These are phyloP conservation scores for Sporothrix protearum DNA, from an alignment of 2,329 filamentous ascomycete species.

Conservation along the genomic window DNA sequence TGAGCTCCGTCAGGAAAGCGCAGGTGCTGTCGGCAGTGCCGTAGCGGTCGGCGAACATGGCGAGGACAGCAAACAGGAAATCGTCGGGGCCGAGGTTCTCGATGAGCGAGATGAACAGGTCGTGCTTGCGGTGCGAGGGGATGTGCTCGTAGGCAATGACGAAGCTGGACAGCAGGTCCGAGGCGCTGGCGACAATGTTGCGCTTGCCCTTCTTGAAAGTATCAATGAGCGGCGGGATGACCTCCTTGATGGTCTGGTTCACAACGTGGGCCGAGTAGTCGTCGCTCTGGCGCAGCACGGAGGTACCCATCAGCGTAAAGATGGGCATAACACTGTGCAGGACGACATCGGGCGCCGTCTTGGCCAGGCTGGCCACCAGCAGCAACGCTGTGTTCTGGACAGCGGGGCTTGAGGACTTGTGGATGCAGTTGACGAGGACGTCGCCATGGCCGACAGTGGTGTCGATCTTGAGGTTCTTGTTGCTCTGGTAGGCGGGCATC, in stretches of 20 bases:
- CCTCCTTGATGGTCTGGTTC: slow-evolving; percentile 88
- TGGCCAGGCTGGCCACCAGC: slow-evolving; percentile 80
- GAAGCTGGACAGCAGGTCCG: slow-evolving; percentile 91
- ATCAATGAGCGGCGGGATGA: slow-evolving; percentile 85
- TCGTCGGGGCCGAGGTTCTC: slow-evolving; percentile 81
- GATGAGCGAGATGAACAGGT: slow-evolving; percentile 79
- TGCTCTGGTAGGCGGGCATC: slow-evolving; percentile 68
- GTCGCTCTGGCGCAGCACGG: slow-evolving; percentile 85
- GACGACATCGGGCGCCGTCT: slow-evolving; percentile 83
- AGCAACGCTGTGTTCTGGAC: slow-evolving; percentile 90
- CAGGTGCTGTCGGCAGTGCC: slow-evolving; percentile 69
- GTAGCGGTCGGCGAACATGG: slow-evolving; percentile 89
- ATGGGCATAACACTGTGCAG: slow-evolving; percentile 98
- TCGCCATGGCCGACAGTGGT: slow-evolving; percentile 80
- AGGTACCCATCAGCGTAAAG: slow-evolving; percentile 96
- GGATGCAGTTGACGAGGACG: slow-evolving; percentile 87
- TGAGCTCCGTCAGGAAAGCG: slow-evolving; percentile 71
- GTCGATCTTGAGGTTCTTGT: slow-evolving; percentile 64
- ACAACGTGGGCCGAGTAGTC: slow-evolving; percentile 97
- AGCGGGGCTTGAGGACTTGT: slow-evolving; percentile 84
- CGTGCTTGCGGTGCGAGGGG: slow-evolving; percentile 76
- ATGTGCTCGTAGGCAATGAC: slow-evolving; percentile 96
- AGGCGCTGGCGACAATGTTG: slow-evolving; percentile 72
- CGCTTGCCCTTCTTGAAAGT: slow-evolving; percentile 79
- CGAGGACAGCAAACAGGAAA: slow-evolving; percentile 80